Evolutionary conservation across 1,284 basidiomycete species (phyloP).

Genomic region (Melampsora larici-populina): DNA sequence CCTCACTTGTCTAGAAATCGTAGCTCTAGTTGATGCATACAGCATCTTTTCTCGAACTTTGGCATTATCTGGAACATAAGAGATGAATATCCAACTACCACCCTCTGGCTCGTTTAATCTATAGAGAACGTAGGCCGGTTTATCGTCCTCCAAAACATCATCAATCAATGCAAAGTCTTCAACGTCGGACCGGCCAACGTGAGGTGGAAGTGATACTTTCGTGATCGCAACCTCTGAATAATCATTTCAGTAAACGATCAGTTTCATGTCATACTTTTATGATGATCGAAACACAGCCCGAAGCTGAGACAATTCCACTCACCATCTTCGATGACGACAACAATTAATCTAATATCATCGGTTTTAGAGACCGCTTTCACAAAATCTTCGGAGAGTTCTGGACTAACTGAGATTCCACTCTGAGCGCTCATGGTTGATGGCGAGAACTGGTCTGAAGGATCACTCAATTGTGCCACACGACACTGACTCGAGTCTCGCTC

Average conservation of each 20-base stretch:
- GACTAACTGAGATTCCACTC: constrained; percentile 30
- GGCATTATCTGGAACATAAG: constrained; percentile 38
- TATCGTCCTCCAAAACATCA: constrained; percentile 21
- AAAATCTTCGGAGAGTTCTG: constrained; percentile 19
- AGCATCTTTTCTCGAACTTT: constrained; percentile 43
- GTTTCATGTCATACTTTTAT: background rate
- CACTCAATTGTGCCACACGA: too few relatives aligned
- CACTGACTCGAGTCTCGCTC: too few relatives aligned
- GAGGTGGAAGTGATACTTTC: background rate
- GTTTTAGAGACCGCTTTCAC: constrained; percentile 23
- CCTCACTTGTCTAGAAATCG: constrained; percentile 38
- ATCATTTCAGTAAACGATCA: background rate
- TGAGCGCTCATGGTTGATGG: constrained; percentile 27
- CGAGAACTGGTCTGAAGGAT: too few relatives aligned
- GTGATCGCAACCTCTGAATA: background rate
- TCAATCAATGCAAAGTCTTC: constrained; percentile 35
- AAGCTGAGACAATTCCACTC: background rate
- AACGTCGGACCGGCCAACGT: background rate
- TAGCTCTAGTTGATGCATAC: constrained; percentile 39
- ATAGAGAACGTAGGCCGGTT: constrained; percentile 38
- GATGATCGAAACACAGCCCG: background rate
- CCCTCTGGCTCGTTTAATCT: constrained; percentile 19
- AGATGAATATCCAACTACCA: constrained; percentile 36
- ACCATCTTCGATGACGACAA: constrained; percentile 40
- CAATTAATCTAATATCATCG: constrained; percentile 8